Evolutionary conservation across 108 stramenopile genomes (phyloP).

Genomic region (Cyclostephanos tholiformis): DNA sequence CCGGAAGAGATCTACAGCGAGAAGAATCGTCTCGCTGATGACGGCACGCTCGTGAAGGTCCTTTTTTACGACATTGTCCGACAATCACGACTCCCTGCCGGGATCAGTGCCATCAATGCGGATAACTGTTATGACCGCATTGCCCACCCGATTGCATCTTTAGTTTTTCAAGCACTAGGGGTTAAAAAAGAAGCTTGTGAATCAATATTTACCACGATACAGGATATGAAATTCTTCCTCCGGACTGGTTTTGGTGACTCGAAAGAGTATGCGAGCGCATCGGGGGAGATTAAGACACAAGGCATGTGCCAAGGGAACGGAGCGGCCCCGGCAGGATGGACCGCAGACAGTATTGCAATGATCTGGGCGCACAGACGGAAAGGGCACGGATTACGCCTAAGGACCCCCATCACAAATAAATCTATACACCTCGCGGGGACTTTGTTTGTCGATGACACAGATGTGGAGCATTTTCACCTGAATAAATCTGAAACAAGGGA

Average conservation of each 20-base stretch:
- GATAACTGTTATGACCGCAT: conserved; percentile 2
- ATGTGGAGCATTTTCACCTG: conserved; percentile 1
- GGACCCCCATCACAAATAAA: not conserved
- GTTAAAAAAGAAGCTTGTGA: not conserved
- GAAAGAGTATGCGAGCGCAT: not conserved
- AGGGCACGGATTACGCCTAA: not conserved
- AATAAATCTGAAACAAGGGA: not conserved
- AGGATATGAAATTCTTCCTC: conserved; percentile 1
- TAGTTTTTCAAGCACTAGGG: not conserved
- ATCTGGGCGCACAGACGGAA: not conserved
- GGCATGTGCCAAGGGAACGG: conserved; percentile 3
- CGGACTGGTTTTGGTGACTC: no score
- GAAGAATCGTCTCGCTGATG: conserved; percentile 5
- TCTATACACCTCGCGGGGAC: not conserved
- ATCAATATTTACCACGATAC: not conserved
- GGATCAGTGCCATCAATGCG: not conserved
- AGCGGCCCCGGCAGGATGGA: not conserved
- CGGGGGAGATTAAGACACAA: not conserved
- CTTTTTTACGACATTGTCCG: conserved; percentile 1
- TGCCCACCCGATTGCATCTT: conserved; percentile 2
- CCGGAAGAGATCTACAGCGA: conserved; percentile 38
- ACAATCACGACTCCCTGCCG: not conserved
- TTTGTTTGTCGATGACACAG: conserved; percentile 4
- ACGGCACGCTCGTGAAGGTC: conserved; percentile 8
- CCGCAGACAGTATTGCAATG: not conserved